Evolutionary conservation across 2,329 filamentous ascomycete genomes (phyloP).

Genomic region (Thermoascus crustaceus): DNA sequence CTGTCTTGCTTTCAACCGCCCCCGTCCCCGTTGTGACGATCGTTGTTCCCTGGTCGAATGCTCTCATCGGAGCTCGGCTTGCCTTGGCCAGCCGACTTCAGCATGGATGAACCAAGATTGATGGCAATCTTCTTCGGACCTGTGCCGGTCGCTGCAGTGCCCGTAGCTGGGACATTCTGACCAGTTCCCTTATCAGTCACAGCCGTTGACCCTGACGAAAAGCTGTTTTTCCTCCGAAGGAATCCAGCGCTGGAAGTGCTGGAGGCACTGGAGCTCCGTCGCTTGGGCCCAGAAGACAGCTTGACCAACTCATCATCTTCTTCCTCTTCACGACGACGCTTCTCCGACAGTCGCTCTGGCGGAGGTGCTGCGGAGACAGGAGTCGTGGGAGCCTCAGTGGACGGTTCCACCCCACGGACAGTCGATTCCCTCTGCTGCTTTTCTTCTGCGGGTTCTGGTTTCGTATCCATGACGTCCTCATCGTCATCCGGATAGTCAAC

Average conservation of each 20-base stretch:
- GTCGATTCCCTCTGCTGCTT: slow-evolving; percentile 14
- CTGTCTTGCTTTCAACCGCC: no score
- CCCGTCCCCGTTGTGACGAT: neutral
- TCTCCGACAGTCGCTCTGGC: slow-evolving; percentile 75
- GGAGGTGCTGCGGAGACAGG: slow-evolving; percentile 34
- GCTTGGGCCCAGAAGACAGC: slow-evolving; percentile 50
- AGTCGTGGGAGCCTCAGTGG: slow-evolving; percentile 18
- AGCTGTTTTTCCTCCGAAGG: slow-evolving; percentile 25
- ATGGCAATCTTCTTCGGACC: slow-evolving; percentile 34
- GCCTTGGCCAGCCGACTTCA: slow-evolving; percentile 16
- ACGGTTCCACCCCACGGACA: slow-evolving; percentile 17
- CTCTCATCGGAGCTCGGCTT: neutral
- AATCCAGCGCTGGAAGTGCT: slow-evolving; percentile 25
- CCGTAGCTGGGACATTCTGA: slow-evolving; percentile 10
- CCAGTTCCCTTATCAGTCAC: slow-evolving; percentile 19
- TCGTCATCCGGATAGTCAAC: slow-evolving; percentile 94
- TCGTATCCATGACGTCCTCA: slow-evolving; percentile 58
- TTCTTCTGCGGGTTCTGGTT: slow-evolving; percentile 21
- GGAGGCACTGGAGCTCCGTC: slow-evolving; percentile 36
- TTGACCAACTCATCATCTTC: slow-evolving; percentile 90
- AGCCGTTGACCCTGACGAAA: slow-evolving; percentile 20
- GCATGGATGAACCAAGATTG: slow-evolving; percentile 23
- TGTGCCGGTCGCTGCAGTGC: slow-evolving; percentile 10
- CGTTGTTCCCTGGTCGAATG: neutral
- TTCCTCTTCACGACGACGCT: slow-evolving; percentile 76